phyloP scores from a whole-genome alignment of 2,329 filamentous ascomycete genomes.

The Alternaria burnsii region DNA sequence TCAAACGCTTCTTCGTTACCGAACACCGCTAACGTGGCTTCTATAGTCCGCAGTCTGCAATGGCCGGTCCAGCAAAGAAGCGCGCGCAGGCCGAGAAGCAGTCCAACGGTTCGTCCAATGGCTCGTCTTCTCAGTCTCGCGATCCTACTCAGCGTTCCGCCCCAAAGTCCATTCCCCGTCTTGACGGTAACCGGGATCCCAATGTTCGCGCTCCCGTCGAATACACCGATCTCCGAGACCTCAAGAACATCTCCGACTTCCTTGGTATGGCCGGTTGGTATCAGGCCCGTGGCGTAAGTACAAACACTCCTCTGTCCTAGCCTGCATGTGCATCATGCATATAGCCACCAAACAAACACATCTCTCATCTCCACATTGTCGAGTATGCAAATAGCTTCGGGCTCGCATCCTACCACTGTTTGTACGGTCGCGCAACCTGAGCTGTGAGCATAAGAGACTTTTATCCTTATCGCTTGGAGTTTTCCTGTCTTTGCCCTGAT shows the following conservation, averaged over 20 bases:
- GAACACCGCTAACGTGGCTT: slow-evolving; percentile 28
- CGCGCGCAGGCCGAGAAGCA: slow-evolving; percentile 43
- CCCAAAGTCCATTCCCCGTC: slow-evolving; percentile 39
- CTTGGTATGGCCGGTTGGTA: slow-evolving; percentile 48
- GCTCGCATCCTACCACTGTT: background rate
- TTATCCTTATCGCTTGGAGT: background rate
- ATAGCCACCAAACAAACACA: slow-evolving; percentile 3
- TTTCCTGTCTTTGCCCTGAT: background rate
- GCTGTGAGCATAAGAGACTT: slow-evolving; percentile 10
- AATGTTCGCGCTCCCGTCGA: slow-evolving; percentile 20
- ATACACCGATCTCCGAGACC: slow-evolving; percentile 37
- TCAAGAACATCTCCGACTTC: slow-evolving; percentile 50
- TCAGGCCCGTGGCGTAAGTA: slow-evolving; percentile 49
- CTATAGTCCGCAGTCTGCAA: slow-evolving; percentile 34
- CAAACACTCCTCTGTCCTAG: slow-evolving; percentile 22
- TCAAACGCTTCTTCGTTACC: slow-evolving; percentile 7
- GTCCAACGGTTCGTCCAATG: slow-evolving; percentile 34
- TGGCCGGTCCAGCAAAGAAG: slow-evolving; percentile 51
- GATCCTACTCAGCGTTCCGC: slow-evolving; percentile 37
- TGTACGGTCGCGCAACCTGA: slow-evolving; percentile 3
- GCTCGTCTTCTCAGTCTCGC: slow-evolving; percentile 37
- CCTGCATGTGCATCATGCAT: slow-evolving; percentile 15
- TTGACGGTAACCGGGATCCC: slow-evolving; percentile 50
- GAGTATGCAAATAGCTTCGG: slow-evolving; percentile 11
- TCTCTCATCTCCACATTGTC: background rate